Conservation (phyloP, 2,329 filamentous ascomycete species). For the Ophiocordyceps camponoti-saundersi region DNA sequence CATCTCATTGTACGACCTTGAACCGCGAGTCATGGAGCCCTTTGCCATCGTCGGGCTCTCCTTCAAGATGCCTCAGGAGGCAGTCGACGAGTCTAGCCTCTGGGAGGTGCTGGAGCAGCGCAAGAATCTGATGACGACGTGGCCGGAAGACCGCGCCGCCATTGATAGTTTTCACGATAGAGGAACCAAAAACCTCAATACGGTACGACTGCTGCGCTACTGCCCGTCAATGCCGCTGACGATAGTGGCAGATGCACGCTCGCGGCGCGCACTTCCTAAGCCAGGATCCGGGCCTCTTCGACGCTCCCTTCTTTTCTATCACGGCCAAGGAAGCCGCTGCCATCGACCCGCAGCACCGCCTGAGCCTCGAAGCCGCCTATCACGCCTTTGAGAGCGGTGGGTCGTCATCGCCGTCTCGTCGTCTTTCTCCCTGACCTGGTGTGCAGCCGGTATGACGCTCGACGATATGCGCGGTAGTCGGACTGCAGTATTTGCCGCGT, state of each 20-base stretch:
- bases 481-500: slow-evolving; percentile 19
- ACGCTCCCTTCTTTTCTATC: background rate
- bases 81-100: slow-evolving; percentile 12
- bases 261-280: background rate
- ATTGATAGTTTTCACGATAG: slow-evolving; percentile 8
- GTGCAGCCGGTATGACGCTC: slow-evolving; percentile 4
- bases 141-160: slow-evolving; percentile 14
- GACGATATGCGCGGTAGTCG: slow-evolving; percentile 8
- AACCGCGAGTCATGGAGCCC: background rate
- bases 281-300: background rate
- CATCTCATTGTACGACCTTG: background rate
- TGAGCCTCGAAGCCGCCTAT: background rate
- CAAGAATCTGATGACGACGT: slow-evolving; percentile 14
- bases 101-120: slow-evolving; percentile 15
- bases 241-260: background rate
- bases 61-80: slow-evolving; percentile 19
- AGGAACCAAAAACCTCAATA: background rate
- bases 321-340: background rate
- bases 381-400: background rate
- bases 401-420: background rate
- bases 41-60: slow-evolving; percentile 19
- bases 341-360: background rate
- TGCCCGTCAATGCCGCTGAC: background rate
- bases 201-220: background rate
- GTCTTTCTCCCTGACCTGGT: background rate